These are phyloP conservation scores for Agaricus bisporus DNA, from an alignment of 768 basidiomycete genomes.

Conservation along the genomic window DNA sequence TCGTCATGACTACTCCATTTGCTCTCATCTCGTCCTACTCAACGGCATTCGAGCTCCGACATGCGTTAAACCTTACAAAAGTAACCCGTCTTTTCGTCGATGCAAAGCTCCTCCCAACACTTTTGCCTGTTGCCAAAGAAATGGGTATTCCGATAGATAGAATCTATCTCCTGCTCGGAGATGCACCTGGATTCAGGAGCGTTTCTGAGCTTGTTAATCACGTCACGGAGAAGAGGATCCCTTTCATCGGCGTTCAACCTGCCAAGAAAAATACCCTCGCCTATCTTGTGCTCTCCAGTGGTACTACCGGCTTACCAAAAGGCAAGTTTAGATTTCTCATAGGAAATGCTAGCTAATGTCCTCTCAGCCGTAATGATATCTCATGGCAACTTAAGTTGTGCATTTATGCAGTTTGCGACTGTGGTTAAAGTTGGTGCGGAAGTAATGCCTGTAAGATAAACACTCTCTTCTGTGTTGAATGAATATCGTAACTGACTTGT, in stretches of 20 bases:
- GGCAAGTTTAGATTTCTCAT: conserved; percentile 27
- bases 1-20: conserved; percentile 25
- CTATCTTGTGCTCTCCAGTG: conserved; percentile 72
- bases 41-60: conserved; percentile 31
- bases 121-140: conserved; percentile 27
- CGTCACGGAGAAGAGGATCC: conserved; percentile 29
- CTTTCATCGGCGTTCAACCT: conserved; percentile 34
- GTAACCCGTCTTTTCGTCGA: conserved; percentile 29
- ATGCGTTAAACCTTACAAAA: conserved; percentile 26
- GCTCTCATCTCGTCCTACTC: conserved; percentile 31
- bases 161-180: conserved; percentile 46
- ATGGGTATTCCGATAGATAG: conserved; percentile 31
- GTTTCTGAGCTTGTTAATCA: conserved; percentile 38
- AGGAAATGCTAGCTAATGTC: not conserved
- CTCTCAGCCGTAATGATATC: conserved; percentile 64
- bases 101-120: conserved; percentile 22
- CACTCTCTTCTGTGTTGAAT: not conserved
- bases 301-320: conserved; percentile 74
- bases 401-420: conserved; percentile 32
- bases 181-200: conserved; percentile 31
- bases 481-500: not conserved
- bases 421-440: conserved; percentile 22
- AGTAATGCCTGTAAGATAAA: conserved; percentile 31
- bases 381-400: conserved; percentile 53
- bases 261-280: conserved; percentile 52